These are phyloP conservation scores for Kalaharituber pfeilii DNA, from an alignment of 2,329 filamentous ascomycete genomes.

Conservation along the genomic window DNA sequence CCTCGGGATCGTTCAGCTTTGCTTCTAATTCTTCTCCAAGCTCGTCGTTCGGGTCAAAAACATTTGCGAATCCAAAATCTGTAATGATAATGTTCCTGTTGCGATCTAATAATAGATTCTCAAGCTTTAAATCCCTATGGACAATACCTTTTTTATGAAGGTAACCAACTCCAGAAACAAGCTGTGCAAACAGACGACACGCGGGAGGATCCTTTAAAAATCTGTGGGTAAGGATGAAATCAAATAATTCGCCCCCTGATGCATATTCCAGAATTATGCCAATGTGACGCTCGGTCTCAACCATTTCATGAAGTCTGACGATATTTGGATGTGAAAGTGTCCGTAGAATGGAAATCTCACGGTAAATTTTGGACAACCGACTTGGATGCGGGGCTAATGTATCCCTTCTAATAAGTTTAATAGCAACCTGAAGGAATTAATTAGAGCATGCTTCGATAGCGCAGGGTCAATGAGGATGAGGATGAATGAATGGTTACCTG, in stretches of 20 bases:
- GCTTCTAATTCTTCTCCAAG: slow-evolving; percentile 80
- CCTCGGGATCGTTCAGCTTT: slow-evolving; percentile 70
- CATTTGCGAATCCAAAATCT: slow-evolving; percentile 97
- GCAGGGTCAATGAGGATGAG: neutral
- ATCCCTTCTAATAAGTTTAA: slow-evolving; percentile 92
- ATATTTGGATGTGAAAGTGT: slow-evolving; percentile 91
- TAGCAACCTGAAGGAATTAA: slow-evolving; percentile 58
- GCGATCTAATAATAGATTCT: slow-evolving; percentile 84
- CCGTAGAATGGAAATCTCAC: slow-evolving; percentile 80
- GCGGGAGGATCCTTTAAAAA: slow-evolving; percentile 91
- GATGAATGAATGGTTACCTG: slow-evolving; percentile 37
- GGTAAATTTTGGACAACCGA: slow-evolving; percentile 87
- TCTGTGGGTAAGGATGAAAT: slow-evolving; percentile 92
- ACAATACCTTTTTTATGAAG: slow-evolving; percentile 98
- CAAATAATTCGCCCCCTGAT: slow-evolving; percentile 91
- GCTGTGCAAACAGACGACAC: slow-evolving; percentile 78
- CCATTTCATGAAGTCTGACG: slow-evolving; percentile 92
- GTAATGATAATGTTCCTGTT: slow-evolving; percentile 99
- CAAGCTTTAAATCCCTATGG: slow-evolving; percentile 87
- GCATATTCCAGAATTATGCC: slow-evolving; percentile 97
- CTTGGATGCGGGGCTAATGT: slow-evolving; percentile 74
- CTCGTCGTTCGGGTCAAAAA: slow-evolving; percentile 78
- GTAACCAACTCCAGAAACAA: slow-evolving; percentile 92
- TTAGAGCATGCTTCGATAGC: too few species aligned
- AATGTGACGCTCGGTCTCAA: slow-evolving; percentile 91